phyloP scores from a whole-genome alignment of 257 asterid species.

The Salvia splendens region DNA sequence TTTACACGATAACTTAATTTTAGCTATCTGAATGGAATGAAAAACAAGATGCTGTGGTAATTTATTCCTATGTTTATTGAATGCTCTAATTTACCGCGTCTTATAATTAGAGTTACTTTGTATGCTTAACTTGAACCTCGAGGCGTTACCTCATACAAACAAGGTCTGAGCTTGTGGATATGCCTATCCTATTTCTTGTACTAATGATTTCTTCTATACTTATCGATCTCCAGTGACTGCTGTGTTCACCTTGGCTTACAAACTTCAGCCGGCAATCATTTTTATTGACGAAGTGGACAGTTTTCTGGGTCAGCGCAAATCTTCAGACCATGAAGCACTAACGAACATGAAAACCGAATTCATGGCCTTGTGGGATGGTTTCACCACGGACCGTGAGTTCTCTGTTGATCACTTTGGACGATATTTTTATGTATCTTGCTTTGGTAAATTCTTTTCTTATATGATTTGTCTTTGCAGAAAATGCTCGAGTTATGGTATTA shows the following conservation, averaged over 20 bases:
- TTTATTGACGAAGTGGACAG: conserved; percentile 96
- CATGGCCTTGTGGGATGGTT: conserved; percentile 98
- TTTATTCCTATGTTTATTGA: neutral
- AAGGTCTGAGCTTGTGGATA: neutral
- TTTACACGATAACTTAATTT: neutral
- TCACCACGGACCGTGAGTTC: conserved; percentile 86
- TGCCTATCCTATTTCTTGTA: neutral
- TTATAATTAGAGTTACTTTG: conserved; percentile 6
- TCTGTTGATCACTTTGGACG: conserved; percentile 14
- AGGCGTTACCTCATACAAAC: neutral
- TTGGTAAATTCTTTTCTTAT: too few relatives aligned
- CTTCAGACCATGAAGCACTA: conserved; percentile 79
- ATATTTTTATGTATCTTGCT: neutral
- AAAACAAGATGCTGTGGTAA: conserved; percentile 1
- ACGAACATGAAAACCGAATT: conserved; percentile 92
- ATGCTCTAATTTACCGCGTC: neutral
- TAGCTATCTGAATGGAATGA: conserved; percentile 3
- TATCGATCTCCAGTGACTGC: conserved; percentile 66
- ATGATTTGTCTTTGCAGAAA: conserved; percentile 41
- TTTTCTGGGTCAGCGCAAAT: conserved; percentile 87
- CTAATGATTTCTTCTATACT: conserved; percentile 22
- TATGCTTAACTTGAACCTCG: neutral
- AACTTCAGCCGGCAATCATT: conserved; percentile 95
- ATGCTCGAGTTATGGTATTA: conserved; percentile 86
- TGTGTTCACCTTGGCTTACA: conserved; percentile 82